Evolutionary conservation across 352 stramenopile species (phyloP).

Genomic region (Pythium aphanidermatum): DNA sequence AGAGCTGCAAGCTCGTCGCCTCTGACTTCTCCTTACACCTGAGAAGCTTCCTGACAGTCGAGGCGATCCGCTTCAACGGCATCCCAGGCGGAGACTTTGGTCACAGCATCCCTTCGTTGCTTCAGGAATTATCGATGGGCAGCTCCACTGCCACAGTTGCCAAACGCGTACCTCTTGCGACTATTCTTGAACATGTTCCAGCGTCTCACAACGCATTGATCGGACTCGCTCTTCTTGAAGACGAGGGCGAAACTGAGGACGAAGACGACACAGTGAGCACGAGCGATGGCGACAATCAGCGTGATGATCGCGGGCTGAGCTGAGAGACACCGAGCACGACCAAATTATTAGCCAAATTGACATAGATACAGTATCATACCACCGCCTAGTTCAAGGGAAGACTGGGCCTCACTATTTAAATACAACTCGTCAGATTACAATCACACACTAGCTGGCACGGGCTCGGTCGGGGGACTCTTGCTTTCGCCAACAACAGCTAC

Average conservation of each 20-base stretch:
- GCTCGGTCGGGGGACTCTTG: not conserved
- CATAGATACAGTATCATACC: too few species aligned
- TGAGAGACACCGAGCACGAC: not conserved
- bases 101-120: slow-evolving; percentile 34
- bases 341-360: too few species aligned
- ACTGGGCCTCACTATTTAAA: too few species aligned
- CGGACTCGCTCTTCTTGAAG: slow-evolving; percentile 6
- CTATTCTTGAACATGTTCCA: slow-evolving; percentile 30
- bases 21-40: slow-evolving; percentile 46
- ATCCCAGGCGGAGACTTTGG: slow-evolving; percentile 28
- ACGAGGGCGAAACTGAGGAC: slow-evolving; percentile 29
- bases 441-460: too few species aligned
- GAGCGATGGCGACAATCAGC: slow-evolving; percentile 4
- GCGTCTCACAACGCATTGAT: slow-evolving; percentile 8
- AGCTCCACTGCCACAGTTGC: slow-evolving; percentile 9
- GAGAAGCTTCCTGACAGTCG: slow-evolving; percentile 53
- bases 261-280: slow-evolving; percentile 8
- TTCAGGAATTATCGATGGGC: slow-evolving; percentile 35
- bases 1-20: slow-evolving; percentile 49
- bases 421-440: too few species aligned
- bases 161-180: slow-evolving; percentile 41
- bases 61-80: slow-evolving; percentile 33
- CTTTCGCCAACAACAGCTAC: not conserved
- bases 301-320: not conserved
- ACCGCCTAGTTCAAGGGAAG: not conserved